Evolutionary conservation across 2,329 filamentous ascomycete genomes (phyloP).

Genomic region (Zopfia rhizophila): DNA sequence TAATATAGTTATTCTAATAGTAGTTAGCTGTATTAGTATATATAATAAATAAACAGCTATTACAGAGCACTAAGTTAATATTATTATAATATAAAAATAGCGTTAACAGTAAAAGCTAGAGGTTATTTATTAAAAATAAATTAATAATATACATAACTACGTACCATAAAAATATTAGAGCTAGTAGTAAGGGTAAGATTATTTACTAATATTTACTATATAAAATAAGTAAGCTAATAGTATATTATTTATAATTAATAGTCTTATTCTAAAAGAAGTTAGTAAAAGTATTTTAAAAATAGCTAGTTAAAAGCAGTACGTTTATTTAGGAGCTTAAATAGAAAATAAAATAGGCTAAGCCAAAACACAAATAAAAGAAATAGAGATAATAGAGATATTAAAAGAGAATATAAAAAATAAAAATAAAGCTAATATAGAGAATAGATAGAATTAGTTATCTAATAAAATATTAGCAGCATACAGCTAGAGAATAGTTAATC

Average conservation of each 20-base stretch:
- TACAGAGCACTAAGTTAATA: constrained; percentile 7
- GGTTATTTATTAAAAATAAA: constrained; percentile 13
- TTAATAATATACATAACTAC: constrained; percentile 14
- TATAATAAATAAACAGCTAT: constrained; percentile 25
- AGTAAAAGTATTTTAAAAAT: not conserved
- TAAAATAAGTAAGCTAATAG: constrained; percentile 9
- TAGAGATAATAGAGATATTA: too few species aligned
- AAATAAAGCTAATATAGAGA: too few species aligned
- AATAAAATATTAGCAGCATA: too few species aligned
- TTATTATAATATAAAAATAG: constrained; percentile 11
- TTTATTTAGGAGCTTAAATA: too few species aligned
- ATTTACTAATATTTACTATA: constrained; percentile 11
- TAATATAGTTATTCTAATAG: constrained; percentile 22
- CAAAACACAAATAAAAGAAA: too few species aligned
- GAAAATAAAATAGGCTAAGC: too few species aligned
- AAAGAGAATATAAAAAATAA: too few species aligned
- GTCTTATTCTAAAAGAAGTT: constrained; percentile 7
- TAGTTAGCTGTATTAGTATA: constrained; percentile 31
- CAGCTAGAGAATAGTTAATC: too few species aligned
- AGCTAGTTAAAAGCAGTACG: too few species aligned
- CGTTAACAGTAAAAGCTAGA: constrained; percentile 3
- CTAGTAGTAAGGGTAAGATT: constrained; percentile 5
- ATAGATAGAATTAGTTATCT: too few species aligned
- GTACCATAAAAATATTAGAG: constrained; percentile 19
- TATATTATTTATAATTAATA: constrained; percentile 15